Percentiles rank a stretch among this genome's conserved stretches.
These are phyloP conservation scores for Helianthus tuberosus DNA, from an alignment of 129 eudicot genomes.

Conservation along the genomic window DNA sequence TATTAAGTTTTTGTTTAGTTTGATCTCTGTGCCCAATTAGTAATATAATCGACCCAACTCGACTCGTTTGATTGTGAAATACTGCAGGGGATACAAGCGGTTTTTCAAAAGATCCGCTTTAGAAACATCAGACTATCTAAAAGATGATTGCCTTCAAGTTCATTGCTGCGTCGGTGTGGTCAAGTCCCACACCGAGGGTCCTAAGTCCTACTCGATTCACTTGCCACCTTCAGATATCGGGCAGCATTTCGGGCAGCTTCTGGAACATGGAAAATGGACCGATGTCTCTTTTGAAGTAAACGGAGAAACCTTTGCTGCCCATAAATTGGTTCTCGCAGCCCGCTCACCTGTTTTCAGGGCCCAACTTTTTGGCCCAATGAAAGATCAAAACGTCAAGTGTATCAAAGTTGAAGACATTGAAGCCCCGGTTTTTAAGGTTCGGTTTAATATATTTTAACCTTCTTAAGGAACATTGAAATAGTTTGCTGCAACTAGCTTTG, in stretches of 20 bases:
- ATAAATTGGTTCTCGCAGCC: constrained; percentile 85
- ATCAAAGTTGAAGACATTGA: constrained; percentile 79
- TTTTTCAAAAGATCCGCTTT: constrained; percentile 65
- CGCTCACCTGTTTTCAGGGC: constrained; percentile 98
- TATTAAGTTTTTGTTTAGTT: not conserved
- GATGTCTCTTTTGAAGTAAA: constrained; percentile 78
- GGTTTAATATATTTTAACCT: not conserved
- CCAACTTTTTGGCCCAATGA: constrained; percentile 93
- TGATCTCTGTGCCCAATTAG: not conserved
- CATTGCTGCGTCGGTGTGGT: constrained; percentile 94
- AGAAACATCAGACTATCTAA: constrained; percentile 84
- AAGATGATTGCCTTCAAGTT: constrained; percentile 87
- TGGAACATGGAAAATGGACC: constrained; percentile 70
- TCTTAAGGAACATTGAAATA: not conserved
- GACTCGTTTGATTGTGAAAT: constrained; percentile 15
- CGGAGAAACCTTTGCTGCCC: constrained; percentile 76
- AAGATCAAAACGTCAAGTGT: constrained; percentile 59
- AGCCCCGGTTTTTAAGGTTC: constrained; percentile 82
- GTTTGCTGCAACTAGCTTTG: constrained; percentile 12
- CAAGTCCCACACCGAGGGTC: constrained; percentile 72
- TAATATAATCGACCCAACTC: not conserved
- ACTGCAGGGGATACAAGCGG: constrained; percentile 87
- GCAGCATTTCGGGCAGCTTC: constrained; percentile 80
- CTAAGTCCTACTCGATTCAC: constrained; percentile 70
- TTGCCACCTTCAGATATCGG: constrained; percentile 85